phyloP scores from a whole-genome alignment of 768 basidiomycete genomes.

The Rubroboletus pulcherrimus region DNA sequence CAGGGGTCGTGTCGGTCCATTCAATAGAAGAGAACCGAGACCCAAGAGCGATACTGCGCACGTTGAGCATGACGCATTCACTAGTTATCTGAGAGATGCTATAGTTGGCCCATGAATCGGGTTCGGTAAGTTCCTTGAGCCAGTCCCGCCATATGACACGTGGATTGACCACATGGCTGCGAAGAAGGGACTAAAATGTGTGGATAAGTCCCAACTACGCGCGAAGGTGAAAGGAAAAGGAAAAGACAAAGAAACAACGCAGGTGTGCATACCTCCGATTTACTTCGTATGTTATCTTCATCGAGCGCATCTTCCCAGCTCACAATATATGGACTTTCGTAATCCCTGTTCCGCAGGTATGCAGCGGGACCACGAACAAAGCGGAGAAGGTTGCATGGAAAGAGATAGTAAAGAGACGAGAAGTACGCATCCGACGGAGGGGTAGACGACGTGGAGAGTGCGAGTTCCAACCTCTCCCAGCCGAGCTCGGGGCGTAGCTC shows the following conservation, averaged over 20 bases:
- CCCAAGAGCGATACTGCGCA: conserved; percentile 53
- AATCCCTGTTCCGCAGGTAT: conserved; percentile 53
- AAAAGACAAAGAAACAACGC: background rate
- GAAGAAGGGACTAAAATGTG: conserved; percentile 54
- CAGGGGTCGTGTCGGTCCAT: background rate
- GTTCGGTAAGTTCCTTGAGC: conserved; percentile 56
- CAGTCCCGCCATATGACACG: conserved; percentile 66
- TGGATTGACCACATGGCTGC: conserved; percentile 71
- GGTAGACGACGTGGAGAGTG: conserved; percentile 50
- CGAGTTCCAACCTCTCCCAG: conserved; percentile 65
- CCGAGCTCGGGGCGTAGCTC: conserved; percentile 51
- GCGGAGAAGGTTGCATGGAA: conserved; percentile 81
- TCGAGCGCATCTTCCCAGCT: conserved; percentile 71
- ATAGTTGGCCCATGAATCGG: conserved; percentile 65
- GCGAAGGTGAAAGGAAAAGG: background rate
- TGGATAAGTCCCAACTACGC: background rate
- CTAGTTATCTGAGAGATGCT: conserved; percentile 58
- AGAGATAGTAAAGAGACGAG: conserved; percentile 82
- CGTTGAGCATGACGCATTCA: conserved; percentile 67
- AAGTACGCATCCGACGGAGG: conserved; percentile 69
- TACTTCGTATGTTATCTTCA: conserved; percentile 62
- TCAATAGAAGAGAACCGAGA: conserved; percentile 24
- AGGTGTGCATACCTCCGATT: conserved; percentile 56
- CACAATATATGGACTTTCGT: conserved; percentile 59
- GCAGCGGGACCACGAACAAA: conserved; percentile 69